Percentiles rank a stretch among this genome's conserved stretches.
These are phyloP conservation scores for Hevea brasiliensis DNA, from an alignment of 345 rosid species.

Conservation along the genomic window DNA sequence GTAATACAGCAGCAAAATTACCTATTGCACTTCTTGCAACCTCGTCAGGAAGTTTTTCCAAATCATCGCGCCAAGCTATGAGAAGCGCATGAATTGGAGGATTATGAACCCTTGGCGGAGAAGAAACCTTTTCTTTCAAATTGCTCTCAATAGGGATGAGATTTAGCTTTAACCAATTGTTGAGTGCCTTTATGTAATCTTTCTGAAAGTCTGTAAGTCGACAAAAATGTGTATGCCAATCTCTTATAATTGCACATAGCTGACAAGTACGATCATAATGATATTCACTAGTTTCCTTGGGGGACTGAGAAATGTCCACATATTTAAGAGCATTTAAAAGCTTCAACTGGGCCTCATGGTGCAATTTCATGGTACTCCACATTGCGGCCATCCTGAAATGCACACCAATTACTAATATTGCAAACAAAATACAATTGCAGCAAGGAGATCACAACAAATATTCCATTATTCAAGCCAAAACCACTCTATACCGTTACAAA, in stretches of 20 bases:
- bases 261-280: slow-evolving; percentile 73
- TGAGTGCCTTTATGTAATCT: slow-evolving; percentile 60
- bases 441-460: background rate
- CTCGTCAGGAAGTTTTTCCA: slow-evolving; percentile 66
- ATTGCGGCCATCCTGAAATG: slow-evolving; percentile 74
- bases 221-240: slow-evolving; percentile 78
- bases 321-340: slow-evolving; percentile 40
- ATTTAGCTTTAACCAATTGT: slow-evolving; percentile 69
- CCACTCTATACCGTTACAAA: too few species aligned
- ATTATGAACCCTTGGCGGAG: slow-evolving; percentile 64
- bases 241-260: slow-evolving; percentile 63
- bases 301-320: slow-evolving; percentile 47
- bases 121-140: slow-evolving; percentile 83
- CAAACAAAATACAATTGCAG: background rate
- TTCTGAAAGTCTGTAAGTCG: slow-evolving; percentile 71
- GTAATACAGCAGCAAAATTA: slow-evolving; percentile 63
- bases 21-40: slow-evolving; percentile 61
- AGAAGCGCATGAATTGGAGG: slow-evolving; percentile 71
- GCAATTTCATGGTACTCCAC: slow-evolving; percentile 77
- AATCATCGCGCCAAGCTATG: slow-evolving; percentile 55
- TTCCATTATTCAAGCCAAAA: background rate
- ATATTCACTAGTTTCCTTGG: slow-evolving; percentile 72
- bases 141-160: slow-evolving; percentile 90
- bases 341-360: slow-evolving; percentile 59
- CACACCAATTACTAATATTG: background rate